Base-by-base conservation (phyloP, 345 rosid species). In the Excoecaria agallocha region DNA sequence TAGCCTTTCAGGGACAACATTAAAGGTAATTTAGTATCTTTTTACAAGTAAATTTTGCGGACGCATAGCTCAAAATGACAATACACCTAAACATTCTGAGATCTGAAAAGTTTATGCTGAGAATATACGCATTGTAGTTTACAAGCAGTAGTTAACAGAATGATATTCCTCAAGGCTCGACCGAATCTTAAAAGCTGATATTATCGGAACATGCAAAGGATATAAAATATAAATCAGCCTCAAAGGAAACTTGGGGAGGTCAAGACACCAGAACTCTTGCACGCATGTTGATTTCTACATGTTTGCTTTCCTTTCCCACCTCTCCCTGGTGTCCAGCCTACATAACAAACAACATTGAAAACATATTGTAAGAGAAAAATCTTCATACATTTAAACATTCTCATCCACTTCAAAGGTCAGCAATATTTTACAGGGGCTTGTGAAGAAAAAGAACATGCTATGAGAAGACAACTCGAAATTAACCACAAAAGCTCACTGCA, bases 281-380 rank as follows among this genome's bases (percentile, higher is more conserved):
- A 35, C 13, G 65, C 41, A 30, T 30, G 41, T 41, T 30, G 41
- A 62, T 37, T 5, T 64, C 68, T 64, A 64, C 68, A 64, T 64
- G 68, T 64, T 64, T 17, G 68, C 49, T 80, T 89, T 89, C 84
- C 89, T 91, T 78, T 89, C 93, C 92, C 92, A 89, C 69, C 92
- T 81, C 74, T 89, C 93, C 83, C 84, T 91, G 0, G 91, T 80
- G 76, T 86, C 92, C 43, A 89, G 93, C 80, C 93, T 91, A 73
- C 66, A 25, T 69, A 79, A 74, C 76, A 56, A 3, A 61, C 1
- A 5, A 57, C 22, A 12, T 20, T 13, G 51, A 35, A 69, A 20
- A 11, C 37, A 19, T n/a, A 70, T 20, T 15, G 41, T 3, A 55
- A 57, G 48, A 48, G 48, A 37, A 41, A 57, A 74, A 19, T n/a